phyloP scores from a whole-genome alignment of 2,329 filamentous ascomycete species.

The Talaromyces atroroseus region DNA sequence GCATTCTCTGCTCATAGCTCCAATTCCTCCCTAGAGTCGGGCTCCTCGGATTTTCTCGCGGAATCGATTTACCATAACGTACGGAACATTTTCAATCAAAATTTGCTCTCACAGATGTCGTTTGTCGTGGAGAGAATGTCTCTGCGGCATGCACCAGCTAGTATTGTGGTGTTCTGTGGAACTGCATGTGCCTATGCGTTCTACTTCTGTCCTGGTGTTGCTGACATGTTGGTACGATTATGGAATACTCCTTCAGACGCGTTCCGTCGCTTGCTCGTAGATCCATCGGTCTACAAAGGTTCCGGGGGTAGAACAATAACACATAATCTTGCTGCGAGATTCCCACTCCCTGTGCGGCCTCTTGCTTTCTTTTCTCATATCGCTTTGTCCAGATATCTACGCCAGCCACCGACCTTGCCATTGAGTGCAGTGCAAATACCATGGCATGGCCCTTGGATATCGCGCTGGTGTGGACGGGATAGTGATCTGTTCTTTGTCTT shows the following conservation, averaged over 20 bases:
- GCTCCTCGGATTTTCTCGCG: conserved; percentile 61
- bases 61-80: conserved; percentile 83
- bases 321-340: conserved; percentile 61
- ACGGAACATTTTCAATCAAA: conserved; percentile 77
- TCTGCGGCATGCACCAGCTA: conserved; percentile 64
- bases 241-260: conserved; percentile 68
- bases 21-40: conserved; percentile 56
- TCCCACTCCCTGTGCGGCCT: conserved; percentile 60
- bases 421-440: conserved; percentile 66
- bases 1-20: conserved; percentile 50
- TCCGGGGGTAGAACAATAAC: conserved; percentile 46
- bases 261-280: conserved; percentile 65
- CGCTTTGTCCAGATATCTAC: conserved; percentile 54
- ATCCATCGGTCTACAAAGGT: conserved; percentile 59
- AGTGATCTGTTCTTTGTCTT: conserved; percentile 91
- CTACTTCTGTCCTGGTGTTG: conserved; percentile 82
- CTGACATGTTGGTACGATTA: conserved; percentile 73
- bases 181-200: conserved; percentile 91
- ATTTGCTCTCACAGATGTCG: conserved; percentile 74
- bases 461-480: conserved; percentile 79
- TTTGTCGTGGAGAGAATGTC: conserved; percentile 89
- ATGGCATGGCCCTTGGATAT: conserved; percentile 80
- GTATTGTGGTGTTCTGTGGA: conserved; percentile 76
- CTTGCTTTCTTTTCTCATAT: conserved; percentile 61
- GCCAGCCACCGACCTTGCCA: conserved; percentile 61